These are phyloP conservation scores for Cordyceps cicadae DNA, from an alignment of 2,329 filamentous ascomycete genomes.

Conservation along the genomic window DNA sequence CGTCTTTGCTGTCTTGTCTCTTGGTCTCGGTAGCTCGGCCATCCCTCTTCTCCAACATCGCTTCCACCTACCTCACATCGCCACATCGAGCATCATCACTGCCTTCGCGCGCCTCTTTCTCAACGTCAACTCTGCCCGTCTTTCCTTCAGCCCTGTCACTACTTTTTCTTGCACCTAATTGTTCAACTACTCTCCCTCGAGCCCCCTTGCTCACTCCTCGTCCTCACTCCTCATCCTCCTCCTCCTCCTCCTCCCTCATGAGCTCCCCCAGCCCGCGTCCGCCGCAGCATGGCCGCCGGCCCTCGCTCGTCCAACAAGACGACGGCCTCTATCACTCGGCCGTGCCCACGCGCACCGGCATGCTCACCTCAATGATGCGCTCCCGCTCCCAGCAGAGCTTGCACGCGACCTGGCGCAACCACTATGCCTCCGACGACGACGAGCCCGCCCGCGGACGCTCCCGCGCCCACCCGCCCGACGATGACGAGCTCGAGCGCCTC, in stretches of 20 bases:
- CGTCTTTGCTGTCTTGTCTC: not conserved
- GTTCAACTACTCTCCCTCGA: too few species aligned
- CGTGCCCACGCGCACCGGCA: constrained; percentile 29
- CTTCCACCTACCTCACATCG: not conserved
- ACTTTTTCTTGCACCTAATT: not conserved
- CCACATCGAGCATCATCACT: too few species aligned
- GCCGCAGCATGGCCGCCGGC: constrained; percentile 19
- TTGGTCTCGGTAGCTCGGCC: not conserved
- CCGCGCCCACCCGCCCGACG: constrained; percentile 22
- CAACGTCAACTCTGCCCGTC: not conserved
- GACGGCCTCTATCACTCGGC: constrained; percentile 24
- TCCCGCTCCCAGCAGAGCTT: constrained; percentile 29
- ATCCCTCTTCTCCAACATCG: not conserved
- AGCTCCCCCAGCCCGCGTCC: constrained; percentile 12
- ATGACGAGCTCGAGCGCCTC: constrained; percentile 37
- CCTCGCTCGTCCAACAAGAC: constrained; percentile 26
- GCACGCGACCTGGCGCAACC: constrained; percentile 20
- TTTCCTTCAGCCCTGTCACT: not conserved
- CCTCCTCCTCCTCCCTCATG: not conserved
- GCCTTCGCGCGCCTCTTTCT: too few species aligned
- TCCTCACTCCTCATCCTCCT: too few species aligned
- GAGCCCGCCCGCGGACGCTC: constrained; percentile 12
- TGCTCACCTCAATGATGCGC: constrained; percentile 30
- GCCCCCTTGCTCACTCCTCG: not conserved
- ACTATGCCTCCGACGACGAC: constrained; percentile 17